Conservation (phyloP, 148 eudicot genomes). For the Linanthus parryae region DNA sequence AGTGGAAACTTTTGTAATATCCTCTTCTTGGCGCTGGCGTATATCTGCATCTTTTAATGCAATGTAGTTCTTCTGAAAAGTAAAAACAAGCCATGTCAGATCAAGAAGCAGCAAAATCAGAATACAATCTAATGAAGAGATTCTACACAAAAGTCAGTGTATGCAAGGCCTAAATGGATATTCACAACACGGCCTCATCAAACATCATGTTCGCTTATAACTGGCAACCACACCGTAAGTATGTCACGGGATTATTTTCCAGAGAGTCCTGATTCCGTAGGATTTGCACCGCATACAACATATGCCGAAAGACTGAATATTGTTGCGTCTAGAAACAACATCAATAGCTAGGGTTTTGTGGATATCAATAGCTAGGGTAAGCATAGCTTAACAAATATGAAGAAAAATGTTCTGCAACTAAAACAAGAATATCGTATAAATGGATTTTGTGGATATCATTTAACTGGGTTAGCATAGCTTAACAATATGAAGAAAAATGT, state of each 20-base stretch:
- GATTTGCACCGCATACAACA: no score
- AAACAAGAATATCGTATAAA: background rate
- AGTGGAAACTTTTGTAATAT: conserved; percentile 44
- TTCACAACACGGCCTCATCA: background rate
- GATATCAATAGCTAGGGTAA: no score
- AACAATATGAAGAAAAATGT: no score
- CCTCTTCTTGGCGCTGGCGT: conserved; percentile 55
- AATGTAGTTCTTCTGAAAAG: conserved; percentile 40
- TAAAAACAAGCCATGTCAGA: background rate
- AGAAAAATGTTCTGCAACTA: background rate
- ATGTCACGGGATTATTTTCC: background rate
- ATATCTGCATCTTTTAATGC: conserved; percentile 55
- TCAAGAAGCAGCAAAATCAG: background rate
- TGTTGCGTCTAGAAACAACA: background rate
- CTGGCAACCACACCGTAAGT: background rate
- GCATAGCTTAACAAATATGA: no score
- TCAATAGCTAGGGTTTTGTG: background rate
- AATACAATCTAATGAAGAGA: background rate
- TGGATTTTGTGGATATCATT: background rate
- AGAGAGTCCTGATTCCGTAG: no score
- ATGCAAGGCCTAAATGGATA: background rate
- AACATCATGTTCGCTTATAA: background rate
- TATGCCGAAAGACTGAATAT: no score
- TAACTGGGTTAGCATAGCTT: background rate
- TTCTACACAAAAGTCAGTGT: background rate